Evolutionary conservation across 2,329 filamentous ascomycete species (phyloP).

Genomic region (Zalaria obscura): DNA sequence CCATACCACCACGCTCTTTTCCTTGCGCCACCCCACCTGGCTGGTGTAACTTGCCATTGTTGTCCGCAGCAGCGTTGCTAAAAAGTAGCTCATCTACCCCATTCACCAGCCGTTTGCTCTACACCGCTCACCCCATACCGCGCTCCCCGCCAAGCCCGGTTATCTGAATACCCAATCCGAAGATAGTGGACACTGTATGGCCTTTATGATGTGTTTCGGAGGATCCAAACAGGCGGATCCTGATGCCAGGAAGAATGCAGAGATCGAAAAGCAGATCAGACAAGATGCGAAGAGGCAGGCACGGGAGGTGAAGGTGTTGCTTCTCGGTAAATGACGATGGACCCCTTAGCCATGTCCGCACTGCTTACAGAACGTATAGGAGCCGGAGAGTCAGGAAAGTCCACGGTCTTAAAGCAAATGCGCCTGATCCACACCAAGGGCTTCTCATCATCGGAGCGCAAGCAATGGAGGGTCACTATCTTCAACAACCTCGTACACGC

Average conservation of each 20-base stretch:
- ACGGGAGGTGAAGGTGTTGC: constrained; percentile 82
- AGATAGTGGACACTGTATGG: too few relatives aligned
- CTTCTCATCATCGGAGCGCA: constrained; percentile 76
- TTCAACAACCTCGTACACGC: constrained; percentile 91
- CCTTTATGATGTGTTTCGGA: constrained; percentile 35
- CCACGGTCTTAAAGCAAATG: constrained; percentile 97
- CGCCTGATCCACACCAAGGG: constrained; percentile 91
- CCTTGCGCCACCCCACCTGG: too few relatives aligned
- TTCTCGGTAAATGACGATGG: constrained; percentile 56
- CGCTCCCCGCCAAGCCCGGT: too few relatives aligned
- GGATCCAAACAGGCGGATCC: constrained; percentile 31
- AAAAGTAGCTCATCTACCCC: too few relatives aligned
- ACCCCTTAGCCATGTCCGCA: not conserved
- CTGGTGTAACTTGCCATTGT: too few relatives aligned
- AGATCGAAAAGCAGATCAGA: constrained; percentile 76
- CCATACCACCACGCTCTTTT: too few relatives aligned
- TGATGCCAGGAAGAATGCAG: constrained; percentile 37
- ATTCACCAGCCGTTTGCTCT: too few relatives aligned
- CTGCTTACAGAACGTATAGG: constrained; percentile 39
- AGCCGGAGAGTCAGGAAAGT: constrained; percentile 90
- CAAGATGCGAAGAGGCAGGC: constrained; percentile 77
- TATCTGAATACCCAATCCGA: too few relatives aligned
- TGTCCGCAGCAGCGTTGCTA: too few relatives aligned
- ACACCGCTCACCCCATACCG: too few relatives aligned
- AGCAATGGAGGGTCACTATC: constrained; percentile 89